Base-by-base conservation (phyloP, 2,329 filamentous ascomycete genomes). In the Colletotrichum lupini region DNA sequence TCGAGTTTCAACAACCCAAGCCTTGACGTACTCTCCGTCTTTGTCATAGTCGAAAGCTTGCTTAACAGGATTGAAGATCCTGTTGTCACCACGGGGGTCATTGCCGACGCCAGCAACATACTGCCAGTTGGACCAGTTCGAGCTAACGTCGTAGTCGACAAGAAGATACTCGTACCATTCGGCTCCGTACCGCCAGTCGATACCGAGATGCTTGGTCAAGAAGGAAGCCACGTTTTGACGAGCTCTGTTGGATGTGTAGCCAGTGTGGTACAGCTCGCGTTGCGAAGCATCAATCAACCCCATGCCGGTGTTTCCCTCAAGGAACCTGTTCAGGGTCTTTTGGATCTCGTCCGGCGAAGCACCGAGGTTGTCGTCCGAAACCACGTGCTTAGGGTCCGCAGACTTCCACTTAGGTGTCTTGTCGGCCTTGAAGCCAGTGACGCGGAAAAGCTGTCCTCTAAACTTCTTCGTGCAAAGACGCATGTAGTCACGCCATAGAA, bases 101-200 rank as follows among this genome's bases (percentile, higher is more conserved):
- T 95, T 95, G 8, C 94, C 94, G 0, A 96, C 93, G 0, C 94
- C 94, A 0, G 93, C 88, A 0, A 94, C 90, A 74, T 96, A 96
- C 80, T 95, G 93, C 94, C 93, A 95, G 77, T 95, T 95, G 11
- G 91, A 91, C 93, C 93, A 96, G 76, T 95, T 95, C 72, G 88
- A 92, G 16, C 89, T 90, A 0, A 93, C 87, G 76, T 96, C 94
- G 79, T 95, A 95, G 79, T 97, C 94, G 35, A 92, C 85, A 3
- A 95, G 86, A 78, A 93, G 84, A 79, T 88, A 90, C 79, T 96
- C 94, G 78, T 95, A 96, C 92, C 93, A 96, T 79, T 95, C 94
- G 0, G 93, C 94, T 0, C 94, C 94, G 16, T 94, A 87, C 0
- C 93, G 89, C 94, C 94, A 97, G 81, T 96, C 94, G 26, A 96